phyloP scores from a whole-genome alignment of 345 rosid species.

The Cardamine resedifolia region DNA sequence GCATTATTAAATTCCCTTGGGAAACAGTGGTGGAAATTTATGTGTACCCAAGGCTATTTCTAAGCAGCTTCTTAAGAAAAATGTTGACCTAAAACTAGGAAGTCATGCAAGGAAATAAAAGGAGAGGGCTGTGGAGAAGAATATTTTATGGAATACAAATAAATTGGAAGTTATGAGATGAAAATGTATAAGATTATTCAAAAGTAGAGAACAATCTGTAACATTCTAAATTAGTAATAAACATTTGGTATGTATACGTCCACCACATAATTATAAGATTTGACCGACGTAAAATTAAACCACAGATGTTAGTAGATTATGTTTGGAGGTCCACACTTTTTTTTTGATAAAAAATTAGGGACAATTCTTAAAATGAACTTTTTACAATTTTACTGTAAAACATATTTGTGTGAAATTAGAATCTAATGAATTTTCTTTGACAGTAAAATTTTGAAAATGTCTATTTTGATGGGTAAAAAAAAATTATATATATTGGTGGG shows the following conservation, averaged over 20 bases:
- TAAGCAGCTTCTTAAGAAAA: slow-evolving; percentile 30
- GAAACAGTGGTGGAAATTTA: slow-evolving; percentile 1
- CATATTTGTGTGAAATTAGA: no score
- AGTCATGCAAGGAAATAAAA: background rate
- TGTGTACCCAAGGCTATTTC: slow-evolving; percentile 23
- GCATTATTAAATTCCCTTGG: background rate
- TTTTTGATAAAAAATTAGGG: background rate
- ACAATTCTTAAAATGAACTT: no score
- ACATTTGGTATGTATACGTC: background rate
- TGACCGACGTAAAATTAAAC: background rate
- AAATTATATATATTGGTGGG: no score
- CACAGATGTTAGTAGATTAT: background rate
- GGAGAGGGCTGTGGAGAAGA: background rate
- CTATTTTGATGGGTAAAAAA: no score
- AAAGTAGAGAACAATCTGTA: background rate
- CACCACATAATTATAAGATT: background rate
- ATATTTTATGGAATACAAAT: background rate
- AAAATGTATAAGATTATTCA: slow-evolving; percentile 19
- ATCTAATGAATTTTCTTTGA: no score
- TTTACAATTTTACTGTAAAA: no score
- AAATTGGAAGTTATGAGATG: background rate
- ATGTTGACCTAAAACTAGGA: slow-evolving; percentile 21
- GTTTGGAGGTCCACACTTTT: background rate
- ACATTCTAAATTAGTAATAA: background rate
- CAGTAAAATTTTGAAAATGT: no score